A percentile compares a stretch with the other conserved stretches of the same genome.
These are phyloP conservation scores for Apiotrichum domesticum DNA, from an alignment of 1,284 basidiomycete species.

Conservation along the genomic window DNA sequence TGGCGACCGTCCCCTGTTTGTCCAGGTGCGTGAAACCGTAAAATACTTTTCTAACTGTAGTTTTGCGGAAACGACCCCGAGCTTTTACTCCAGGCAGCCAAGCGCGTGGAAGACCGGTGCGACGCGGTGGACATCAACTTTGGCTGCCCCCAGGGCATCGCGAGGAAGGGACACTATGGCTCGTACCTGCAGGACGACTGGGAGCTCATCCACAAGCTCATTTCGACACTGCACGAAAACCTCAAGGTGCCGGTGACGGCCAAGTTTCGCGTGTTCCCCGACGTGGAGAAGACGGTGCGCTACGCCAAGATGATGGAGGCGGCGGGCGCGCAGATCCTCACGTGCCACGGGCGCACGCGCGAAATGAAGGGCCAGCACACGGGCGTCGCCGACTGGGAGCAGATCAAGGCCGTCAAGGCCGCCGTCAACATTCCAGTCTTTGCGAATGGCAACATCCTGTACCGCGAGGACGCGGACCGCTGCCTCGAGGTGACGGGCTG, in stretches of 20 bases:
- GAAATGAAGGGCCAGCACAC: constrained; percentile 79
- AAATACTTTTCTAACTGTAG: constrained; percentile 28
- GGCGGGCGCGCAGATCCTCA: constrained; percentile 91
- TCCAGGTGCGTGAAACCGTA: constrained; percentile 53
- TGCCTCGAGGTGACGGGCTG: constrained; percentile 77
- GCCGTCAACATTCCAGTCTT: constrained; percentile 88
- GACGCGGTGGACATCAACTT: constrained; percentile 95
- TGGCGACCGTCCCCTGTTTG: constrained; percentile 74
- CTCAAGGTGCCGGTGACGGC: constrained; percentile 86
- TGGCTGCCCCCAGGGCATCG: constrained; percentile 95
- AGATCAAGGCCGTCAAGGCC: constrained; percentile 78
- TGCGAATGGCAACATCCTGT: constrained; percentile 95
- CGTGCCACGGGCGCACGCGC: constrained; percentile 83
- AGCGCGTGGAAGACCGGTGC: constrained; percentile 64
- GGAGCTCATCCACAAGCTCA: constrained; percentile 72
- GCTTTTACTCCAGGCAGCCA: constrained; percentile 67
- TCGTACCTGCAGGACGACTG: constrained; percentile 92
- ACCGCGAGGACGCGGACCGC: constrained; percentile 65
- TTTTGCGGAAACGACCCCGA: constrained; percentile 89
- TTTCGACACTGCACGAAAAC: constrained; percentile 75
- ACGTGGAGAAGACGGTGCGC: constrained; percentile 76
- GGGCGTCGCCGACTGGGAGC: constrained; percentile 76
- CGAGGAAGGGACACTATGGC: constrained; percentile 78
- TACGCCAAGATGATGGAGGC: constrained; percentile 93
- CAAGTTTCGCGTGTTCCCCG: constrained; percentile 89